Base-by-base conservation (phyloP, 495 filamentous ascomycete species). In the Hypoxylon perforatum region DNA sequence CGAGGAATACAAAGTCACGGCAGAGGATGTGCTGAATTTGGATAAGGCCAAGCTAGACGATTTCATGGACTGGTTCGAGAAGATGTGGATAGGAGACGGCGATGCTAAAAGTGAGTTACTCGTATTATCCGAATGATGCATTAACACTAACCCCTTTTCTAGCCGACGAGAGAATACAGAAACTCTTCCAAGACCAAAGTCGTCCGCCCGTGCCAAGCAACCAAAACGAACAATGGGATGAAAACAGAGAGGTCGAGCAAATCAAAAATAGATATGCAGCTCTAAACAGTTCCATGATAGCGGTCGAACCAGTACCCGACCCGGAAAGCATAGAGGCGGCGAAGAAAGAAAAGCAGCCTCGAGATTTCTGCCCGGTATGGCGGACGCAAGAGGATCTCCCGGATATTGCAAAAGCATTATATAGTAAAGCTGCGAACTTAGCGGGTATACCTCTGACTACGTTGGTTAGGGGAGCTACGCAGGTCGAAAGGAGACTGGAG, bases 11-110 rank as follows among this genome's bases (percentile, higher is more conserved):
- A 73, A 84, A 8, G 75, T 92, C 51, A 86, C 81, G 4, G 88
- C 94, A 18, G 76, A 80, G 1, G 90, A 96, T 50, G 81, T 92
- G 1, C 85, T 93, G 61, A 71, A 75, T 2, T 90, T 97, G 90
- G 83, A 78, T 1, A 81, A 82, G 15, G 72, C 80, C 9, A 86
- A 96, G 60, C 73, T 97, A 52, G 90, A 95, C 63, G 85, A 90
- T 49, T 96, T 96, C 61, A 81, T 99, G 82, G 87, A 94, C 74
- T 97, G 92, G 91, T 96, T 92, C 70, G 89, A 94, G 72, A 84
- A 85, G 65, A 92, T 81, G 25, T 96, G 89, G 85, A 71, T 90
- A 46, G 82, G 86, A 54, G 77, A 84, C 15, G 68, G 70, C 11
- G 74, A 79, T 17, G 71, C 74, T 5, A 79, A 77, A 64, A 77